Conservation (phyloP, 257 asterid genomes). For the Petrea volubilis region DNA sequence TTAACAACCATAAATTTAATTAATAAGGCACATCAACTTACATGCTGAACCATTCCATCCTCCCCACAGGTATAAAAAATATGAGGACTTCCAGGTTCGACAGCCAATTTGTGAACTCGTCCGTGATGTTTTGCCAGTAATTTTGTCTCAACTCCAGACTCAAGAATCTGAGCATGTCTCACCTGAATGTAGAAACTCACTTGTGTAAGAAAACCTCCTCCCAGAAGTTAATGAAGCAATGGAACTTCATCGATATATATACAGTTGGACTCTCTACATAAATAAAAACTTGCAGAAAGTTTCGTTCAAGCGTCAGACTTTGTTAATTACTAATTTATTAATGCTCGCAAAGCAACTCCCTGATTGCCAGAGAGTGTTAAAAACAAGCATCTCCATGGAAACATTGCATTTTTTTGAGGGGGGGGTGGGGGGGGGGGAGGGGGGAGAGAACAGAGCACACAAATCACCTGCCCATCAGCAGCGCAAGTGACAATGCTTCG, state of each 20-base stretch:
- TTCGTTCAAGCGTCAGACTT: background rate
- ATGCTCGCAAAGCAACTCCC: constrained; percentile 1
- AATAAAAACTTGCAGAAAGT: background rate
- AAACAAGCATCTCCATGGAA: background rate
- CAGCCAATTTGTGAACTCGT: constrained; percentile 76
- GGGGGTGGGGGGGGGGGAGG: background rate
- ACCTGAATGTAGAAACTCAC: constrained; percentile 48
- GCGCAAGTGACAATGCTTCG: constrained; percentile 84
- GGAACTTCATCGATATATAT: background rate
- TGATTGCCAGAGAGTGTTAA: background rate
- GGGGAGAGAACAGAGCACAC: background rate
- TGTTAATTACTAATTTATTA: background rate
- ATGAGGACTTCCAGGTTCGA: constrained; percentile 92
- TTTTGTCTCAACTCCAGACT: constrained; percentile 66
- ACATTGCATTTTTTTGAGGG: background rate
- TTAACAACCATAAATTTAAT: background rate
- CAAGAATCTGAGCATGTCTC: constrained; percentile 74
- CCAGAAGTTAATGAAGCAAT: constrained; percentile 5
- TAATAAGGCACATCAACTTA: constrained; percentile 36
- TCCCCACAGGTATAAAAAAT: constrained; percentile 86
- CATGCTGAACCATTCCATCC: constrained; percentile 92
- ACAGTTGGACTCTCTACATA: background rate
- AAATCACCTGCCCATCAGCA: constrained; percentile 93
- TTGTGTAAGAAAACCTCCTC: constrained; percentile 12
- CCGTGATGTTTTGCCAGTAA: constrained; percentile 63